Base-by-base conservation (phyloP, 1,284 basidiomycete species). In the Earliella scabrosa region DNA sequence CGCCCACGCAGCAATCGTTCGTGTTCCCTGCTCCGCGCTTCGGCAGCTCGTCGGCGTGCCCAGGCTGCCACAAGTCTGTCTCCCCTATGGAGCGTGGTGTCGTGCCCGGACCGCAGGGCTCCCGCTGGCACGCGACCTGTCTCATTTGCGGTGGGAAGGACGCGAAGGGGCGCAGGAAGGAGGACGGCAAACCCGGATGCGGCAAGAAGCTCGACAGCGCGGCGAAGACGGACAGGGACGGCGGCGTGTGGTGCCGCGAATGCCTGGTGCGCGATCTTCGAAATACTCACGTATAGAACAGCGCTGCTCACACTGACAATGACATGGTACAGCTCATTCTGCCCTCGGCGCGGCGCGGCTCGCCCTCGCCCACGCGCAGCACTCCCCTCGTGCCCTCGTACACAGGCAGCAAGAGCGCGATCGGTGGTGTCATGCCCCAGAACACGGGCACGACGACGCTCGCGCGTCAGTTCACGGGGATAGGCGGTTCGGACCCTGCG, bases 11-110 rank as follows among this genome's bases (percentile, higher is more conserved):
- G 24, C 68, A 73, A 9, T 64, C 75, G 2, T 79, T 82, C 56
- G 45, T 59, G 11, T 64, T 63, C 27, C 60, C 65, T 4, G 58
- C 56, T 20, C 82, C 85, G 50, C 85, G 87, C 3, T 92, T 90
- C 63, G 89, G 90, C 23, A 80, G 82, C 54, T 79, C 82, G 11
- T 73, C 77, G 23, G 61, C 77, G 27, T 93, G 91, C 65, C 88
- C 89, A 16, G 89, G 88, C 34, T 93, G 91, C 69, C 77, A 75
- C 56, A 84, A 82, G 64, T 68, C 81, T 2, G 90, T 93, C 10
- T 90, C 87, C 23, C 82, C 82, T 2, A 92, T 93, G 90, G 90
- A 93, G 66, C 77, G 82, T 56, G 91, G 91, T 6, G 89, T 92
- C 21, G 87, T 93, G 29, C 85, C 88, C 21, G 91, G 91, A 7